Conservation (phyloP, 2,329 filamentous ascomycete genomes). For the Apiospora kogelbergensis region DNA sequence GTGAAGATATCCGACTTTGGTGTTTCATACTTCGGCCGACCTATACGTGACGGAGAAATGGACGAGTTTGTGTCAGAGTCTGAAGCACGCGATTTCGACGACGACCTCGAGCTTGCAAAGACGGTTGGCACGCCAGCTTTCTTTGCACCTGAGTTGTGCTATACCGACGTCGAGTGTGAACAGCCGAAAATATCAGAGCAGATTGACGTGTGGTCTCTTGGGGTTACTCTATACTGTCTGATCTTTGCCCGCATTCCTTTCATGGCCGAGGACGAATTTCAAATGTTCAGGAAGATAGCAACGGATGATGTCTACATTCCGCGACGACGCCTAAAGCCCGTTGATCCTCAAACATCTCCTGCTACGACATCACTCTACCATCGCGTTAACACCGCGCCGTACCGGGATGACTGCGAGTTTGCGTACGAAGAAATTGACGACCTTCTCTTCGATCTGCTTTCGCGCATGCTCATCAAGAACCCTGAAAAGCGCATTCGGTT, state of each 20-base stretch:
- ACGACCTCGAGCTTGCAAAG: constrained; percentile 95
- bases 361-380: constrained; percentile 55
- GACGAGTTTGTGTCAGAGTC: constrained; percentile 75
- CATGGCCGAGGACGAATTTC: constrained; percentile 85
- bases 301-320: constrained; percentile 7
- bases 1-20: constrained; percentile 99
- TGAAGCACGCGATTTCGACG: constrained; percentile 83
- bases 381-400: constrained; percentile 62
- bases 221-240: constrained; percentile 93
- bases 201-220: constrained; percentile 96
- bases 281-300: constrained; percentile 61
- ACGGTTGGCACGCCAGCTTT: constrained; percentile 97
- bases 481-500: constrained; percentile 85
- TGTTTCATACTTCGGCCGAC: constrained; percentile 92
- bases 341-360: constrained; percentile 59
- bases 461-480: constrained; percentile 82
- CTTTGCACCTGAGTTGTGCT: constrained; percentile 94
- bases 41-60: constrained; percentile 78
- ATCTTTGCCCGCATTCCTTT: constrained; percentile 94
- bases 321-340: constrained; percentile 71
- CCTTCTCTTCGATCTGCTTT: constrained; percentile 74
- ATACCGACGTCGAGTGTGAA: constrained; percentile 71
- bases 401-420: constrained; percentile 75
- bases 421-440: constrained; percentile 85
- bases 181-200: constrained; percentile 83